Percentiles rank a stretch among this genome's conserved stretches.
Evolutionary conservation across 768 basidiomycete species (phyloP).

Genomic region (Termitomyces sp.): DNA sequence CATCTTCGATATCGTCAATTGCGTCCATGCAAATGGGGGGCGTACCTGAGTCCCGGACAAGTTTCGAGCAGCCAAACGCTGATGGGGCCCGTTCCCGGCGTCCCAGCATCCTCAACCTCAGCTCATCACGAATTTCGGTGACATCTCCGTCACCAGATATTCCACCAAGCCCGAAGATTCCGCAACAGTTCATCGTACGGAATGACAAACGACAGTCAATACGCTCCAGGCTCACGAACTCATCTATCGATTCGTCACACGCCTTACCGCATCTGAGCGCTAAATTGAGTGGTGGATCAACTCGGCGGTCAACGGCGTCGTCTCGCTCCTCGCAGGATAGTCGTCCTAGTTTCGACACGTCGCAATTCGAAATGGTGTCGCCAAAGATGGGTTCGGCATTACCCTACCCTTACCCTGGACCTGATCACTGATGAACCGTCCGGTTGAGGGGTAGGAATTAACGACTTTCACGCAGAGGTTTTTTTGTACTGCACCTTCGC

Average conservation of each 20-base stretch:
- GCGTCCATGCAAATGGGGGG: slow-evolving; percentile 1
- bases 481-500: neutral
- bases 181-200: slow-evolving; percentile 39
- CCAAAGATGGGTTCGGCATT: slow-evolving; percentile 43
- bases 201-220: slow-evolving; percentile 24
- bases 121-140: slow-evolving; percentile 31
- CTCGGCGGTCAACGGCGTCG: slow-evolving; percentile 35
- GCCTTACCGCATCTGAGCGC: slow-evolving; percentile 23
- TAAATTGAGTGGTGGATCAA: slow-evolving; percentile 20
- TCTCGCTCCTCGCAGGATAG: slow-evolving; percentile 39
- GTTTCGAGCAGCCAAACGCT: slow-evolving; percentile 32
- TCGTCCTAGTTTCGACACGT: slow-evolving; percentile 55
- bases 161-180: slow-evolving; percentile 63
- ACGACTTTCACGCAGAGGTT: neutral
- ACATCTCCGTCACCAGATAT: slow-evolving; percentile 38
- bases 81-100: slow-evolving; percentile 33
- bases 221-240: slow-evolving; percentile 28
- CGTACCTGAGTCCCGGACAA: slow-evolving; percentile 29
- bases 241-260: slow-evolving; percentile 29
- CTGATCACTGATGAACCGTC: slow-evolving; percentile 32
- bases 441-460: slow-evolving; percentile 14
- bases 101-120: slow-evolving; percentile 44
- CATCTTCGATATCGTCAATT: slow-evolving; percentile 38
- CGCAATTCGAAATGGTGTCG: slow-evolving; percentile 66
- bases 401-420: slow-evolving; percentile 54